Base-by-base conservation (phyloP, 129 eudicot species). In the Silybum marianum region DNA sequence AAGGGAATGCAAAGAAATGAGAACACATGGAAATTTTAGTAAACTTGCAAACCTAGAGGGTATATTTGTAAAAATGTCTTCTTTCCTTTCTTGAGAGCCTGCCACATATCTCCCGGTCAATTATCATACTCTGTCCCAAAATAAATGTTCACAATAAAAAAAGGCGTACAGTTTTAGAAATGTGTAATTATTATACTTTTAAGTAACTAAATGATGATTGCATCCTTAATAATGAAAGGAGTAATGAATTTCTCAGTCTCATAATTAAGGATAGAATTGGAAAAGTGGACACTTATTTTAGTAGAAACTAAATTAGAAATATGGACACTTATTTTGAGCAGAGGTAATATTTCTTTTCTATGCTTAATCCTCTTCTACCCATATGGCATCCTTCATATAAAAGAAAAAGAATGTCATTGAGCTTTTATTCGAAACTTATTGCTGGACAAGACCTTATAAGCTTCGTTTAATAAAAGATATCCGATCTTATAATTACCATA, bases 21-120 rank as follows among this genome's bases (percentile, higher is more conserved):
- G 14, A 13, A 48, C n/a, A 4, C 6, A 13, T 48, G 19, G 6
- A 14, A 5, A 46, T 11, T 46, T 46, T 12, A 51, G 62, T 51
- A 51, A 51, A 46, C 16, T 51, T 51, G 16, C 62, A 51, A 13
- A 13, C 62, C 19, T 51, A 16, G 13, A 48, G 60, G 19, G 60
- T 48, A 48, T 48, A 48, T 48, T 48, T 48, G 60, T 13, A 13
- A 48, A 44, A 44, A 46, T 46, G 58, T 9, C 48, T 7, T 40
- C 13, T 40, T 40, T 40, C 48, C 48, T 40, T 40, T 40, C n/a
- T 77, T 38, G 54, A 36, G 72, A 77, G 38, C 36, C 24, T 36
- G 24, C 39, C 2, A 38, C 67, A 32, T 63, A 23, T 77, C 81
- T 63, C 62, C 72, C 38, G 70, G 42, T 75, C 69, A 54, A 6